These are phyloP conservation scores for Pseudogymnoascus sp. DNA, from an alignment of 2,329 filamentous ascomycete genomes.

Conservation along the genomic window DNA sequence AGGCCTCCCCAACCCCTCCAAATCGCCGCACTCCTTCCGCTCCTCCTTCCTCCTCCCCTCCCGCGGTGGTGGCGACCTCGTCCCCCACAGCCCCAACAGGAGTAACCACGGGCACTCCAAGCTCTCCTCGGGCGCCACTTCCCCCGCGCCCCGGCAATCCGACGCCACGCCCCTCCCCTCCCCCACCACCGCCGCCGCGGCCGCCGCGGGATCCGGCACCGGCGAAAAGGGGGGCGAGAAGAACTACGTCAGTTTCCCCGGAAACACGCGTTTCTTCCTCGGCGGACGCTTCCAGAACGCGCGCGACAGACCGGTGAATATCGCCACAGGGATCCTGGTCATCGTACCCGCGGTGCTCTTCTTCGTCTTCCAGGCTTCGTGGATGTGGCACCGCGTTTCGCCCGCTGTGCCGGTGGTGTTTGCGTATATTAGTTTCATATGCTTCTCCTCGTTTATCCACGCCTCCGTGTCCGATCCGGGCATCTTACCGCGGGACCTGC, in stretches of 20 bases:
- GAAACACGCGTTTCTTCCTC: constrained; percentile 84
- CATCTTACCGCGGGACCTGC: constrained; percentile 84
- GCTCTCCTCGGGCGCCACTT: constrained; percentile 71
- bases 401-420: constrained; percentile 84
- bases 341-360: constrained; percentile 73
- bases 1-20: constrained; percentile 51
- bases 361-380: constrained; percentile 67
- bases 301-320: constrained; percentile 76
- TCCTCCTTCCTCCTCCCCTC: constrained; percentile 63
- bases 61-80: constrained; percentile 41
- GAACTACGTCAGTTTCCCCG: constrained; percentile 88
- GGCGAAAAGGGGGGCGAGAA: constrained; percentile 42
- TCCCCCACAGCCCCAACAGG: constrained; percentile 42
- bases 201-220: no score
- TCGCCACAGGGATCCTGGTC: constrained; percentile 75
- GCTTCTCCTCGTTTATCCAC: constrained; percentile 87
- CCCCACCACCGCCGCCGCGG: neutral
- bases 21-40: constrained; percentile 67
- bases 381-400: constrained; percentile 82
- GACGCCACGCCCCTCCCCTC: constrained; percentile 15
- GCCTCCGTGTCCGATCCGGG: constrained; percentile 89
- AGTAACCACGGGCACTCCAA: constrained; percentile 67
- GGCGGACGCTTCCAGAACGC: constrained; percentile 85
- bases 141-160: constrained; percentile 55
- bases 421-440: constrained; percentile 84